Percentiles rank a stretch among this genome's conserved stretches.
phyloP scores from a whole-genome alignment of 108 stramenopile genomes.

The Skeletonema marinoi region DNA sequence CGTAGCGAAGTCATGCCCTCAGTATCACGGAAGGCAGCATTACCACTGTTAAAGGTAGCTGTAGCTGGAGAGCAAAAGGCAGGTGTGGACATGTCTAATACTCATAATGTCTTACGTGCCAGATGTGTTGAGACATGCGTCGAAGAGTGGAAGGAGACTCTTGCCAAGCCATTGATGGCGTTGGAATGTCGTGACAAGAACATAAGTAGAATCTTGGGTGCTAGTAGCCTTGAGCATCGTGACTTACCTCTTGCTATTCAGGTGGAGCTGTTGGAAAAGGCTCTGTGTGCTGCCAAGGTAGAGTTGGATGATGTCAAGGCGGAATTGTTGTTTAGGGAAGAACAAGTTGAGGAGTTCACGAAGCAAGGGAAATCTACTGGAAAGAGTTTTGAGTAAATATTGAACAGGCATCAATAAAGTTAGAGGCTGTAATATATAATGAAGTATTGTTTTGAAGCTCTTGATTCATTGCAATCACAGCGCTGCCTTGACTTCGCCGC shows the following conservation, averaged over 20 bases:
- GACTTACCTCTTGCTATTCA: constrained; percentile 45
- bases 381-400: neutral
- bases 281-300: constrained; percentile 49
- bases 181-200: constrained; percentile 48
- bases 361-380: constrained; percentile 10
- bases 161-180: constrained; percentile 47
- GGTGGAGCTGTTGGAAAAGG: constrained; percentile 50
- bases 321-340: constrained; percentile 40
- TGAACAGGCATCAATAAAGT: too few species aligned
- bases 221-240: constrained; percentile 39
- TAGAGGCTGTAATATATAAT: too few species aligned
- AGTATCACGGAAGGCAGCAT: constrained; percentile 46
- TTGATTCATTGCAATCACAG: too few species aligned
- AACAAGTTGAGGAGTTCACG: constrained; percentile 17
- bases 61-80: constrained; percentile 35
- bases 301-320: constrained; percentile 55
- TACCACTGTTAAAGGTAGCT: constrained; percentile 45
- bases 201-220: constrained; percentile 45
- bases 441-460: too few species aligned
- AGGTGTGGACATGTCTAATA: constrained; percentile 33
- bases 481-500: too few species aligned
- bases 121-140: constrained; percentile 52
- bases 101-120: constrained; percentile 41
- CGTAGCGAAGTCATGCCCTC: constrained; percentile 45
- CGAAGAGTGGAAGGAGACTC: constrained; percentile 56